These are phyloP conservation scores for Phialemoniopsis sp. DNA, from an alignment of 2,329 filamentous ascomycete genomes.

Conservation along the genomic window DNA sequence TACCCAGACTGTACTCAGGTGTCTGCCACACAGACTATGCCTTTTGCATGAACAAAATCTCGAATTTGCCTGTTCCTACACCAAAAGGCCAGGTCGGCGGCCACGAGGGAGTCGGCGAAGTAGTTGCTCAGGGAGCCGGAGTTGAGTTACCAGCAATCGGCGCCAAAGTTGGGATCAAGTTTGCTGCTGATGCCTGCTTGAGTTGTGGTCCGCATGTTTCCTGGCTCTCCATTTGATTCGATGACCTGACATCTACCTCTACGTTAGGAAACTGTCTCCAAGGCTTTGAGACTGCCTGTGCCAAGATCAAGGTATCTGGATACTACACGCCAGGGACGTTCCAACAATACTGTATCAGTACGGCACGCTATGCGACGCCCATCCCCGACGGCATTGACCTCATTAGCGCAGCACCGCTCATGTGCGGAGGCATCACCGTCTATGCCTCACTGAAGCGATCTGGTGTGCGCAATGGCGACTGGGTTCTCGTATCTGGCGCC, in stretches of 20 bases:
- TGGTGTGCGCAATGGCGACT: conserved; percentile 60
- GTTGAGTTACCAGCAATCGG: conserved; percentile 55
- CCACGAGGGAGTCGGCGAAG: conserved; percentile 63
- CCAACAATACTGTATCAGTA: conserved; percentile 50
- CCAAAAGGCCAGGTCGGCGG: conserved; percentile 39
- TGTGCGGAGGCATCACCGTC: conserved; percentile 72
- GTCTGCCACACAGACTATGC: conserved; percentile 12
- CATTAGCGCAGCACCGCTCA: conserved; percentile 55
- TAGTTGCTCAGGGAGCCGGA: conserved; percentile 62
- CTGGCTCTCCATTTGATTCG: too few relatives aligned
- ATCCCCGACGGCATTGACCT: conserved; percentile 28
- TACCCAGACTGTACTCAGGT: conserved; percentile 7
- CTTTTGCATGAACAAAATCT: conserved; percentile 9
- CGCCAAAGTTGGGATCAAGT: conserved; percentile 68
- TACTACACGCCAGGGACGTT: conserved; percentile 71
- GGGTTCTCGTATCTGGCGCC: conserved; percentile 69
- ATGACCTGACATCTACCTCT: conserved; percentile 37
- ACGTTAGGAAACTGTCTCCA: conserved; percentile 34
- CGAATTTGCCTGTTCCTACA: conserved; percentile 9
- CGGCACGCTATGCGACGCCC: conserved; percentile 36
- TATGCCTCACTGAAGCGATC: conserved; percentile 76
- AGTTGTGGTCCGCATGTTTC: too few relatives aligned
- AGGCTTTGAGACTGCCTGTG: conserved; percentile 60
- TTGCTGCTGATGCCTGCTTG: too few relatives aligned
- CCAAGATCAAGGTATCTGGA: conserved; percentile 56